Base-by-base conservation (phyloP, 1,284 basidiomycete species). In the Cryptococcus jaspeensis region DNA sequence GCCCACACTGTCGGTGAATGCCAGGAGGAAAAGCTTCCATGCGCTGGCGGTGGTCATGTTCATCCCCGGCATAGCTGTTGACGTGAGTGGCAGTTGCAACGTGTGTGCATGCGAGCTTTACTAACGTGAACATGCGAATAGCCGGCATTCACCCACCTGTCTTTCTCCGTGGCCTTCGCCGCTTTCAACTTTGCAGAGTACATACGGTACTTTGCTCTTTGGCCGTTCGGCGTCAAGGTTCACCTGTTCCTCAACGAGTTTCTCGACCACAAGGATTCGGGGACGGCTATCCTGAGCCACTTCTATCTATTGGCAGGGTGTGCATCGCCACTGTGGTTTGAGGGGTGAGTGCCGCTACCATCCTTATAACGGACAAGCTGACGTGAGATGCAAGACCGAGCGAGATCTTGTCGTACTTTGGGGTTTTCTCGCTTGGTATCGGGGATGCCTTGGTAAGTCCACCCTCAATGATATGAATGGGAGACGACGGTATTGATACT, bases 201-300 rank as follows among this genome's bases (percentile, higher is more conserved):
- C 78, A 84, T 95, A 62, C 89, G 96, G 50, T 99, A 98, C 78
- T 99, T 98, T 78, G 96, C 96, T 36, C 84, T 99, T 35, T 98
- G 95, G 78, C 96, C 96, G 3, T 89, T 98, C 67, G 93, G 94
- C 8, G 95, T 91, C 5, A 83, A 86, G 12, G 85, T 99, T 25
- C 96, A 99, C 78, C 80, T 98, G 59, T 99, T 99, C 79, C 87
- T 99, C 83, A 90, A 89, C 79, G 95, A 99, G 76, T 99, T 99
- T 71, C 81, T 98, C 71, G 96, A 99, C 82, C 78, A 88, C 66
- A 93, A 94, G 80, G 96, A 99, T 76, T 84, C 87, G 47, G 96
- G 96, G 5, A 96, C 95, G 9, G 96, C 94, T 12, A 96, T 99
- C 66, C 77, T 99, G 60, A 93, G 90, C 70, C 96, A 99, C 77